Evolutionary conservation across 1,139 yeast species (phyloP).

Genomic region (Kazachstania sp.): DNA sequence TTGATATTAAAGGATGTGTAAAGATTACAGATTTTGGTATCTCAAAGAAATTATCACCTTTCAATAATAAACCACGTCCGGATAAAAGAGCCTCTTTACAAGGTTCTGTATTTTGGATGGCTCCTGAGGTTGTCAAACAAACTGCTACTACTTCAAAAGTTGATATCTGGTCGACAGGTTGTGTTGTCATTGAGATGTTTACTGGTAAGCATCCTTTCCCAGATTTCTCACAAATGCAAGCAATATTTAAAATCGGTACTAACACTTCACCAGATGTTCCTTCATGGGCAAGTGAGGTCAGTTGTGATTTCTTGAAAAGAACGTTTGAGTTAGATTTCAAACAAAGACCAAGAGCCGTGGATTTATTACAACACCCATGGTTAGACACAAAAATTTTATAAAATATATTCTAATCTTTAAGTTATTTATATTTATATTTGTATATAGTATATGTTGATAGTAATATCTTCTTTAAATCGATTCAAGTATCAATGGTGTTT

Average conservation of each 20-base stretch:
- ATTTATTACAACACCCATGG: slow-evolving; percentile 48
- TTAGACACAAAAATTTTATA: slow-evolving; percentile 16
- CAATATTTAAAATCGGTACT: slow-evolving; percentile 85
- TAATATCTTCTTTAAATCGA: no score
- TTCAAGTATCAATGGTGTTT: no score
- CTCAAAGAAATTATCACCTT: slow-evolving; percentile 52
- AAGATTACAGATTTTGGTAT: slow-evolving; percentile 94
- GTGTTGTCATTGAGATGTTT: slow-evolving; percentile 86
- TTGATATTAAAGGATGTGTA: slow-evolving; percentile 84
- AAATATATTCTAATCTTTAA: neutral
- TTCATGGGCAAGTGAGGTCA: slow-evolving; percentile 62
- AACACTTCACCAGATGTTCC: slow-evolving; percentile 72
- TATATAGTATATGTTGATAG: no score
- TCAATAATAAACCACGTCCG: slow-evolving; percentile 16
- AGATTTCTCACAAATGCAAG: slow-evolving; percentile 91
- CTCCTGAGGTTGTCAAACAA: slow-evolving; percentile 93
- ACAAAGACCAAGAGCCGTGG: slow-evolving; percentile 66
- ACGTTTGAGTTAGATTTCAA: slow-evolving; percentile 71
- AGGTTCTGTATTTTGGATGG: slow-evolving; percentile 98
- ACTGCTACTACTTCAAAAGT: slow-evolving; percentile 83
- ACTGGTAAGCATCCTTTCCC: slow-evolving; percentile 95
- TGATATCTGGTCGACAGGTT: slow-evolving; percentile 94
- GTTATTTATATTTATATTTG: neutral
- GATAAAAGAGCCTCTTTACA: slow-evolving; percentile 73
- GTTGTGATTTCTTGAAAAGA: slow-evolving; percentile 52